Conservation (phyloP, 129 eudicot species). For the Ambrosia trifida region DNA sequence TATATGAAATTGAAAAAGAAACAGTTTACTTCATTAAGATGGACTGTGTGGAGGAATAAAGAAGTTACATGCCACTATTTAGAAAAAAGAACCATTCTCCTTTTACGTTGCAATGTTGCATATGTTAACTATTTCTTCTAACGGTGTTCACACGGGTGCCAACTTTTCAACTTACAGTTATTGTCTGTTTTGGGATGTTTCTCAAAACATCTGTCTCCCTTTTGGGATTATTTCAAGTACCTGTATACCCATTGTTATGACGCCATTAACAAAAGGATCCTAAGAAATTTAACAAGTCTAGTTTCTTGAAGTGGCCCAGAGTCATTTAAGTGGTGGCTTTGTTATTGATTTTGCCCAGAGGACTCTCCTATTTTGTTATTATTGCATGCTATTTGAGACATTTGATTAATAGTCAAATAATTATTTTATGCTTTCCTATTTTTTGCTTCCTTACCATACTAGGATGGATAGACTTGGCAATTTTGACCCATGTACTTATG, state of each 20-base stretch:
- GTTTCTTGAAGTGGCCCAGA: too few species aligned
- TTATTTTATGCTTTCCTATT: too few species aligned
- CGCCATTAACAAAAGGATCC: too few species aligned
- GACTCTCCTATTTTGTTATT: neutral
- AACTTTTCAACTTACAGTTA: too few species aligned
- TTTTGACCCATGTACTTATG: neutral
- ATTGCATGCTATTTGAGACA: neutral
- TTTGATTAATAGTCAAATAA: neutral
- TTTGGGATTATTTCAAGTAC: too few species aligned
- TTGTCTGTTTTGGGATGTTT: too few species aligned
- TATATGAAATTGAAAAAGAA: neutral
- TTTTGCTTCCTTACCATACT: too few species aligned
- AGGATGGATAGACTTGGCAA: neutral
- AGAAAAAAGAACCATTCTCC: neutral
- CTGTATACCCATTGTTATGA: too few species aligned
- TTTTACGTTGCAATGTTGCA: neutral
- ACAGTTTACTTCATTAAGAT: neutral
- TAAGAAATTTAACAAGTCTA: too few species aligned
- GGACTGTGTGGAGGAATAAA: neutral
- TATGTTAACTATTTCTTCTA: neutral
- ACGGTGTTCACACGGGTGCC: neutral
- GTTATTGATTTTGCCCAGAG: neutral
- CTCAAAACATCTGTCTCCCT: too few species aligned
- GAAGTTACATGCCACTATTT: neutral
- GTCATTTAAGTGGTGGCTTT: too few species aligned